These are phyloP conservation scores for Secale cereale DNA, from an alignment of 176 grass and related monocot genomes.

Conservation along the genomic window DNA sequence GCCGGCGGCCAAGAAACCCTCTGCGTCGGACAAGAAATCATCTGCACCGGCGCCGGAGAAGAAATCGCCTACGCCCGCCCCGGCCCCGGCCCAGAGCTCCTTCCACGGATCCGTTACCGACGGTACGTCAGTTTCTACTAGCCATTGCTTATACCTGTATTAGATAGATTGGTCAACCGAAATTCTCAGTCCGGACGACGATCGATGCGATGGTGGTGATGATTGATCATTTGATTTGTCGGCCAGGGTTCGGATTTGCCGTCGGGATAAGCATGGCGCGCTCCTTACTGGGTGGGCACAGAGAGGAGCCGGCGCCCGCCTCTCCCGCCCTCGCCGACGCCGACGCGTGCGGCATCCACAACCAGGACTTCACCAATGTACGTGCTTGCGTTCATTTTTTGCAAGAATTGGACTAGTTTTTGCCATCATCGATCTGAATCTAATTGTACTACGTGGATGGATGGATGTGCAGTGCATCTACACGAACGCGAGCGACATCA, in stretches of 20 bases:
- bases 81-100: too few species aligned
- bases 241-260: constrained; percentile 32
- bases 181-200: too few species aligned
- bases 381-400: background rate
- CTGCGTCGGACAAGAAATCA: background rate
- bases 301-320: too few species aligned
- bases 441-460: background rate
- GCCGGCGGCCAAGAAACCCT: background rate
- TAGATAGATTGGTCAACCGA: too few species aligned
- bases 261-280: constrained; percentile 33
- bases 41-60: background rate
- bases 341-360: constrained; percentile 34
- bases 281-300: constrained; percentile 5
- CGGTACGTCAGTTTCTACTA: too few species aligned
- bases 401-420: background rate
- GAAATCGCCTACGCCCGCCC: too few species aligned
- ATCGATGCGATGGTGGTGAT: too few species aligned
- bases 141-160: too few species aligned
- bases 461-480: background rate
- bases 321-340: too few species aligned
- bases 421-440: background rate
- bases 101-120: too few species aligned
- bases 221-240: too few species aligned
- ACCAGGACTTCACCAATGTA: constrained; percentile 46
- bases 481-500: constrained; percentile 40